Conservation (phyloP, 768 basidiomycete genomes). For the Mycena galopus region DNA sequence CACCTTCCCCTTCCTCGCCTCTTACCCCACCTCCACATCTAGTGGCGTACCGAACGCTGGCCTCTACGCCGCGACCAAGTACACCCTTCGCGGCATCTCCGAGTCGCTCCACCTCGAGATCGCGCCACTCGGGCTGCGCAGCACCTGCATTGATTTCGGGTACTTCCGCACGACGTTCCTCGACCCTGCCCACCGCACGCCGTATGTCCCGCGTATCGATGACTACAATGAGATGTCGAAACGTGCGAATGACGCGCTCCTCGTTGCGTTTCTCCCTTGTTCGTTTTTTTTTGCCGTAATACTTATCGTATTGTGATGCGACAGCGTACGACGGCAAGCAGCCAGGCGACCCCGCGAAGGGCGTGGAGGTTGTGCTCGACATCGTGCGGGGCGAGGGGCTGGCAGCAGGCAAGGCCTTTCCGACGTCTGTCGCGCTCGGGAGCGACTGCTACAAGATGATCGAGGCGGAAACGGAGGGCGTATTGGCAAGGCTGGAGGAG, state of each 20-base stretch:
- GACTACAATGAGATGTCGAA: conserved; percentile 48
- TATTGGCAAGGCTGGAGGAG: neutral
- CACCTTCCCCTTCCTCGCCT: too few relatives aligned
- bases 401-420: conserved; percentile 49
- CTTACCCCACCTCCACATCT: too few relatives aligned
- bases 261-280: conserved; percentile 38
- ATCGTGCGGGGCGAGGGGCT: conserved; percentile 47
- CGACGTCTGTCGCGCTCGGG: conserved; percentile 25
- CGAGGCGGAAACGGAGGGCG: neutral
- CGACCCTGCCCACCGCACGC: conserved; percentile 42
- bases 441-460: neutral
- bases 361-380: conserved; percentile 50
- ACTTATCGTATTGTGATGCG: conserved; percentile 1
- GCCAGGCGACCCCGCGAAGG: conserved; percentile 54
- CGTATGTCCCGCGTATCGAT: conserved; percentile 46
- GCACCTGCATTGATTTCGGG: conserved; percentile 54
- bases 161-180: conserved; percentile 56
- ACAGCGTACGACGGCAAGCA: conserved; percentile 51
- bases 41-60: conserved; percentile 30
- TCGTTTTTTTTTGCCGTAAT: too few relatives aligned
- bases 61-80: conserved; percentile 57
- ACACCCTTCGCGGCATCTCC: conserved; percentile 51
- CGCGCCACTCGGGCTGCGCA: conserved; percentile 52
- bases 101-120: conserved; percentile 52
- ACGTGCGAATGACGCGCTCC: conserved; percentile 40